Percentiles rank a stretch among this genome's conserved stretches.
These are phyloP conservation scores for Marchantia paleacea DNA, from an alignment of 225 moss, liverwort and hornwort genomes.

Conservation along the genomic window DNA sequence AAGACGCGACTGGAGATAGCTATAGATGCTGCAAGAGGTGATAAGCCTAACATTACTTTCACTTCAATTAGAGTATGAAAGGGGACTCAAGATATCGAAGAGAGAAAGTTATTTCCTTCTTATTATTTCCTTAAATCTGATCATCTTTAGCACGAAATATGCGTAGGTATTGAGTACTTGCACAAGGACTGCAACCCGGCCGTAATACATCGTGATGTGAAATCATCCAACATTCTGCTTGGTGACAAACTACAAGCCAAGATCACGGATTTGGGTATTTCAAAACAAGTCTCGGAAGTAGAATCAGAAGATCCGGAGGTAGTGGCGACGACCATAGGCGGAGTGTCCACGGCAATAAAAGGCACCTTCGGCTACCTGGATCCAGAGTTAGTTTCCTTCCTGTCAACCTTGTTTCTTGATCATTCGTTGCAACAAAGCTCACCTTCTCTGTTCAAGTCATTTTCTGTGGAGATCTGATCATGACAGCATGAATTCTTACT, in stretches of 20 bases:
- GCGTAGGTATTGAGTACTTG: slow-evolving; percentile 29
- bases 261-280: slow-evolving; percentile 32
- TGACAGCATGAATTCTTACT: too few relatives aligned
- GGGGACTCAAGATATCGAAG: too few relatives aligned
- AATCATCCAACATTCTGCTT: slow-evolving; percentile 31
- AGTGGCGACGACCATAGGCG: too few relatives aligned
- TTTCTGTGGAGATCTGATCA: too few relatives aligned
- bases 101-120: too few relatives aligned
- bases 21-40: slow-evolving; percentile 1
- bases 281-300: slow-evolving; percentile 1
- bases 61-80: not conserved
- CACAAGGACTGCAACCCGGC: slow-evolving; percentile 25
- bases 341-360: slow-evolving; percentile 20
- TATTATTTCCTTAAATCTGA: too few relatives aligned
- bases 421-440: too few relatives aligned
- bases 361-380: slow-evolving; percentile 34
- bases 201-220: slow-evolving; percentile 32
- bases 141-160: not conserved
- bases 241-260: slow-evolving; percentile 9
- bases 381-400: slow-evolving; percentile 27
- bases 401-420: too few relatives aligned
- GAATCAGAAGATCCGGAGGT: too few relatives aligned
- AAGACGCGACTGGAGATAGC: slow-evolving; percentile 6
- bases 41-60: not conserved
- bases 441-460: too few relatives aligned